These are phyloP conservation scores for Jatropha podagrica DNA, from an alignment of 441 rosid genomes.

Conservation along the genomic window DNA sequence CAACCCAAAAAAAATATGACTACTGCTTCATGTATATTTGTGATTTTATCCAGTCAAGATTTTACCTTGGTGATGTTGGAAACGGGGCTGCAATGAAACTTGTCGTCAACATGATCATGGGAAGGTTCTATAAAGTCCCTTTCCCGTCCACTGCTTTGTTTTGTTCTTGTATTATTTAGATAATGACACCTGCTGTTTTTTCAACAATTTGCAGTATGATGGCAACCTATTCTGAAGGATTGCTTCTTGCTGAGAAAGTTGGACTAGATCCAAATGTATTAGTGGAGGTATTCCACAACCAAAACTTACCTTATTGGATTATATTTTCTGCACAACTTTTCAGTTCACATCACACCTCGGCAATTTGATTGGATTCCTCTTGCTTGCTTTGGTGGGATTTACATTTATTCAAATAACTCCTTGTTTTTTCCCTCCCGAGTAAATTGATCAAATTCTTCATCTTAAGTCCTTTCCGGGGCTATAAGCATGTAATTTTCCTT, in stretches of 20 bases:
- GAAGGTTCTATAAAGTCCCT: conserved; percentile 52
- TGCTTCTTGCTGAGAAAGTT: conserved; percentile 79
- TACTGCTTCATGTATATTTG: not conserved
- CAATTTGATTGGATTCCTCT: not conserved
- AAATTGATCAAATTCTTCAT: not conserved
- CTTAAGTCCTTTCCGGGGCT: not conserved
- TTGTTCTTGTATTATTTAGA: conserved; percentile 18
- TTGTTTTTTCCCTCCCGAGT: not conserved
- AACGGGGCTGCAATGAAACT: conserved; percentile 98
- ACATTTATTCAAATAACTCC: not conserved
- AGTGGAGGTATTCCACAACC: conserved; percentile 59
- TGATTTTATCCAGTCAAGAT: conserved; percentile 66
- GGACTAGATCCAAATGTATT: conserved; percentile 80
- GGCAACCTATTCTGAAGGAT: conserved; percentile 90
- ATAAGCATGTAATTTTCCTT: not conserved
- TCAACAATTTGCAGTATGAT: conserved; percentile 66
- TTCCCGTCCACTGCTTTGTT: not conserved
- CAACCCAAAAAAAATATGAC: not conserved
- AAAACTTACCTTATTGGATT: conserved; percentile 6
- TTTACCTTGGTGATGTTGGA: conserved; percentile 88
- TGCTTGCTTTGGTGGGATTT: not conserved
- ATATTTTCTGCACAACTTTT: not conserved
- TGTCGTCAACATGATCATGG: conserved; percentile 97
- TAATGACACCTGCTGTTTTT: conserved; percentile 10
- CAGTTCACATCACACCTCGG: not conserved